Evolutionary conservation across 139 green algal genomes (phyloP), one percentile per base, ranked within the genome.

Genomic region (Dunaliella primolecta): DNA sequence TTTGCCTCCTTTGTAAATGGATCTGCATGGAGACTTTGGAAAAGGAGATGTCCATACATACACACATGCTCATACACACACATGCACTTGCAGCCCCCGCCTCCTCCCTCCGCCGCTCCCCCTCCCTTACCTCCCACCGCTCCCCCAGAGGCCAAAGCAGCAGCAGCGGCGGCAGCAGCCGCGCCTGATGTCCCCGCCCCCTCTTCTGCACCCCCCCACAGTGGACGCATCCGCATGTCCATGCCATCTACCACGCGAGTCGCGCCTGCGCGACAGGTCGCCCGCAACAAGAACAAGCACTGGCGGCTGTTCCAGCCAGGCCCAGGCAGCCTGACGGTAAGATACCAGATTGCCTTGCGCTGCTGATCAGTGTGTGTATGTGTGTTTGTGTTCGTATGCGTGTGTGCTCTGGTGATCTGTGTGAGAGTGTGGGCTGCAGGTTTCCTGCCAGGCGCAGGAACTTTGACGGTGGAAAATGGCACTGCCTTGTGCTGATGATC

Each of bases 271-370:
- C 46, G 46, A 15, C 46, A 64, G 15, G 46, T 64, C 46, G 15
- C 46, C 7, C 89, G 88, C 36, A 90, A 92, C 71, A 90, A 86
- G 70, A 93, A 94, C 88, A 94, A 94, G 85, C 91, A 95, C 87
- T 91, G 92, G 85, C 91, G 91, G 74, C 90, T 97, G 79, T 96
- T 97, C 83, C 84, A 90, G 79, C 81, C 88, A 27, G 89, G 87
- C 55, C 80, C 86, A 27, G 91, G 89, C 25, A 89, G 86, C 7
- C 90, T 96, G 37, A 77, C 87, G 84, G 84, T 89, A 78, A 74
- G 83, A 2, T 2, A 35, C 76, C 32, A 81, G 23, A n/a, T n/a
- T n/a, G n/a, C n/a, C n/a, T n/a, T n/a, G n/a, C n/a, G n/a, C n/a
- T 38, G 76, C 23, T 55, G 79, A 32, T 71, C 31, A 27, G 75